These are phyloP conservation scores for Dioscorea cayenensis DNA, from an alignment of 116 monocot genomes.

Conservation along the genomic window DNA sequence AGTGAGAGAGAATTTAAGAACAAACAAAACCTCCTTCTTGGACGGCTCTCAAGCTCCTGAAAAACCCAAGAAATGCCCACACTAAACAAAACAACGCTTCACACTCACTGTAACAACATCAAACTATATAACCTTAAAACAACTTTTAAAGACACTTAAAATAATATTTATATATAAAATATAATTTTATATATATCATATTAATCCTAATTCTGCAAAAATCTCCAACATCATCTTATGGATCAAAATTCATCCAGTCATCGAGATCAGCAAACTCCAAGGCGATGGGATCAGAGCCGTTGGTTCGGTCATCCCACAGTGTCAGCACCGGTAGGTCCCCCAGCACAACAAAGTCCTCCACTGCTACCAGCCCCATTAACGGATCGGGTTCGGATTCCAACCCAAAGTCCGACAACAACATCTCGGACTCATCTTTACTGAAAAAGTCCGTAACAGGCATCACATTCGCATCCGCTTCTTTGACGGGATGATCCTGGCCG, in stretches of 20 bases:
- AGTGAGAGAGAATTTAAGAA: not conserved
- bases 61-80: conserved; percentile 2
- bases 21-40: not conserved
- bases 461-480: not conserved
- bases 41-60: not conserved
- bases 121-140: not conserved
- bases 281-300: not conserved
- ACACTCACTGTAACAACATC: not conserved
- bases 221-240: not conserved
- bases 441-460: not conserved
- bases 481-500: not conserved
- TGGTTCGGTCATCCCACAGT: not conserved
- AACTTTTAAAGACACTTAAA: not conserved
- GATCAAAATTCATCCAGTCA: not conserved
- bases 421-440: not conserved
- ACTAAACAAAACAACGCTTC: not conserved
- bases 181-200: not conserved
- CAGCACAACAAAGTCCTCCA: not conserved
- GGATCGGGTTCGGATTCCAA: not conserved
- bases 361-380: not conserved
- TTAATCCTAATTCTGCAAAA: not conserved
- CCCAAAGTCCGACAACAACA: conserved; percentile 2
- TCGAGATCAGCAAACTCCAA: not conserved
- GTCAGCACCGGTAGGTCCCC: not conserved
- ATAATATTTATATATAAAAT: not conserved